Base-by-base conservation (phyloP, 192 early-diverging fungal genomes). In the Umbelopsis isabellina region DNA sequence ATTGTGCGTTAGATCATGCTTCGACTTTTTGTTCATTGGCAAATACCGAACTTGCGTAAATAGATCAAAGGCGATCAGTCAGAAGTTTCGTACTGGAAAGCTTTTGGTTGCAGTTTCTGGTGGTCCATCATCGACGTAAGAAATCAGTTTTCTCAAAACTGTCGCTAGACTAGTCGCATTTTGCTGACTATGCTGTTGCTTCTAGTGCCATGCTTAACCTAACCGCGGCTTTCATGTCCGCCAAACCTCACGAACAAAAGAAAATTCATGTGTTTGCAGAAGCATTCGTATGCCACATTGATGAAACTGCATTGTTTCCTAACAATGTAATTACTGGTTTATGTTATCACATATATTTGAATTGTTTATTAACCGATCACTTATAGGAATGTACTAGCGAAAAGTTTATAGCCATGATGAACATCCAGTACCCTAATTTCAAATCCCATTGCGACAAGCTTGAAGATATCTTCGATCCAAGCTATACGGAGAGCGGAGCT, bases 21-120 rank as follows among this genome's bases (percentile, higher is more conserved):
- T 95, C 72, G 72, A 87, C n/a, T 83, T 83, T 49, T 80, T 84
- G 33, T 85, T 90, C 27, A 76, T 88, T 10, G 83, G 86, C 35
- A 91, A 93, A 72, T 94, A 92, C 74, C 81, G 91, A 72, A 82
- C 83, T 3, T 85, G 83, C 2, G 58, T 92, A 20, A 83, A 83
- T 65, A 86, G 85, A 46, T 82, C 86, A 8, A 74, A 79, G 37
- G 75, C 80, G 22, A 72, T 78, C 49, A 71, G 73, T 13, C 47
- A 49, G 33, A 75, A n/a, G 20, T 79, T 70, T 8, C 30, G 30
- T 25, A 61, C 25, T 13, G 86, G 78, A 49, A 91, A 89, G 49
- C 86, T 88, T 12, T 76, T 95, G 76, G 72, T 96, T 16, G 96
- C 95, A 11, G 83, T 93, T 33, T 97, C 96, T 3, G 96, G 95